Base-by-base conservation (phyloP, 2,329 filamentous ascomycete genomes). In the Stachybotrys chlorohalonatus region DNA sequence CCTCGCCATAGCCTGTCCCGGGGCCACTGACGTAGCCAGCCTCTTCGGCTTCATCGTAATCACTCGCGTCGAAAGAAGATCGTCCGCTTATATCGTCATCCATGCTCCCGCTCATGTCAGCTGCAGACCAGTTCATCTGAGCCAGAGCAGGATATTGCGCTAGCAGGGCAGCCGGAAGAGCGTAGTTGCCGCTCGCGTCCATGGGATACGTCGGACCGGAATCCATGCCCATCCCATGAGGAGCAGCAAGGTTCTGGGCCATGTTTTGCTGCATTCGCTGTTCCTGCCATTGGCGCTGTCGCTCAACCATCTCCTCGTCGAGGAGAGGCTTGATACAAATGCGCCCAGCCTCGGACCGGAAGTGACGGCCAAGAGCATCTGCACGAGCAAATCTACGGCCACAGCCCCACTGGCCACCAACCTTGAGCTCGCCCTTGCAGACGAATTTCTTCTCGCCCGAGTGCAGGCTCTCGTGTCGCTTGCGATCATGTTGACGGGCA, bases 361-460 rank as follows among this genome's bases (percentile, higher is more conserved):
- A 99, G 73, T 96, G 94, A 11, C 92, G 83, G 2, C 94, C 94
- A 2, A 99, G 79, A 6, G 94, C 94, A 74, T 99, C 94, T 6
- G 94, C 94, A 62, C 94, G 89, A 15, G 94, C 94, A 70, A 99
- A 99, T 9, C 92, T 83, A 57, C 94, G 83, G 4, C 90, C 90
- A 62, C 94, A 99, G 17, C 94, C 94, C 94, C 94, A 99, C 60
- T 88, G 84, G 6, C 86, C 86, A 50, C 86, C 85, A 2, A 84
- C 84, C 61, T 93, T 92, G 52, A 99, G 83, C 56, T 92, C 89
- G 53, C 94, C 94, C 62, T 90, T 91, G 73, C 94, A 99, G 7
- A 97, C 89, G 68, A 97, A 99, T 67, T 96, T 97, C 82, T 97
- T 99, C 74, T 99, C 94, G 47, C 94, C 94, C 0, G 90, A 95